phyloP scores from a whole-genome alignment of 768 basidiomycete species.

The Pleurotus djamor region DNA sequence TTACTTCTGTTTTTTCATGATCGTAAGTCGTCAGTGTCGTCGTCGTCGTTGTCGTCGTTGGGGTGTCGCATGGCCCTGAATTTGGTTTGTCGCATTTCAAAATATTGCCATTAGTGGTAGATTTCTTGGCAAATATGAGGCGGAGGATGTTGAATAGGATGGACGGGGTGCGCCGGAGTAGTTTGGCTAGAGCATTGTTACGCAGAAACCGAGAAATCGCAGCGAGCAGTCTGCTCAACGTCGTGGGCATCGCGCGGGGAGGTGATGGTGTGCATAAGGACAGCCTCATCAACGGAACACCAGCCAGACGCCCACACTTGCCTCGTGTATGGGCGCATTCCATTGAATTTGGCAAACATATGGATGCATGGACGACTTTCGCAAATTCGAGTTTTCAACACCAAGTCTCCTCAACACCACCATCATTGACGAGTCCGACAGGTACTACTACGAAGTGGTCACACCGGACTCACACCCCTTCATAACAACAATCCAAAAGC shows the following conservation, averaged over 20 bases:
- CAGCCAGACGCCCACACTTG: too few species aligned
- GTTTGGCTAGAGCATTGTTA: not conserved
- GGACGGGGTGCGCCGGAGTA: not conserved
- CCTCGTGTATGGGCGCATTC: too few species aligned
- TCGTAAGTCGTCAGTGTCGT: not conserved
- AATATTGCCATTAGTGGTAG: not conserved
- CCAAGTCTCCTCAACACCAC: conserved; percentile 1
- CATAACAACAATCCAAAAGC: not conserved
- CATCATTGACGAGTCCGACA: not conserved
- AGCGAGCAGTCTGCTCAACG: not conserved
- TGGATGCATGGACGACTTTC: not conserved
- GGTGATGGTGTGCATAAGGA: not conserved
- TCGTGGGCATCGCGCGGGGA: conserved; percentile 1
- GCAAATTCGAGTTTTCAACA: conserved; percentile 1
- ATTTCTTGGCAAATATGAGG: not conserved
- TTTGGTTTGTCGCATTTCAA: too few species aligned
- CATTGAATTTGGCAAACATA: too few species aligned
- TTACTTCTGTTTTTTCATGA: not conserved
- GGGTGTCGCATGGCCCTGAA: too few species aligned
- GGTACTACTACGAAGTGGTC: conserved; percentile 6
- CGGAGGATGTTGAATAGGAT: not conserved
- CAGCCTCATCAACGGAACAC: not conserved
- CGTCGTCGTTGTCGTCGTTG: not conserved
- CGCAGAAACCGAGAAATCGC: not conserved
- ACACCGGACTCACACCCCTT: conserved; percentile 3